These are phyloP conservation scores for Yamadazyma atlantica DNA, from an alignment of 1,139 yeast genomes.

Conservation along the genomic window DNA sequence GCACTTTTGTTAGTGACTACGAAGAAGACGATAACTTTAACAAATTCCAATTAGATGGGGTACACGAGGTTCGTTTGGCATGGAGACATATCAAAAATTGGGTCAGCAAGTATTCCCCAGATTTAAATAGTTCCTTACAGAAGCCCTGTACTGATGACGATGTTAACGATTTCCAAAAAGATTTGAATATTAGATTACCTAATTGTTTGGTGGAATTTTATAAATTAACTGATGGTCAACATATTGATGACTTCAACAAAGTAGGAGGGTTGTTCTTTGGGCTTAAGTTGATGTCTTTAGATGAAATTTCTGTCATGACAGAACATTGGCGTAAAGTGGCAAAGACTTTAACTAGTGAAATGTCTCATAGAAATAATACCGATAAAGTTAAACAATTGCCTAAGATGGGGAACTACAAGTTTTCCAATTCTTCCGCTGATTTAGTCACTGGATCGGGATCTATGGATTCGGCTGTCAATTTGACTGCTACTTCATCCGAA, in stretches of 20 bases:
- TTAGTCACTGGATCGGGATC: constrained; percentile 6
- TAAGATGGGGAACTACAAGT: constrained; percentile 21
- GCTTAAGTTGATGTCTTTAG: constrained; percentile 61
- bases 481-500: neutral
- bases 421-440: constrained; percentile 14
- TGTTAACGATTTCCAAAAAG: constrained; percentile 62
- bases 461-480: constrained; percentile 5
- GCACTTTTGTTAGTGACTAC: constrained; percentile 14
- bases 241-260: constrained; percentile 44
- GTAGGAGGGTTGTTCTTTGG: constrained; percentile 66
- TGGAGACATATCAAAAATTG: constrained; percentile 72
- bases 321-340: constrained; percentile 70
- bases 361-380: constrained; percentile 22
- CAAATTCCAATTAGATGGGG: constrained; percentile 41
- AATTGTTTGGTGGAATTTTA: constrained; percentile 59
- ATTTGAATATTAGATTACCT: constrained; percentile 57
- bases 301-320: constrained; percentile 62
- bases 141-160: constrained; percentile 66
- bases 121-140: constrained; percentile 55
- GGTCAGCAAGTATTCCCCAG: constrained; percentile 55
- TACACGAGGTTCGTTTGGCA: constrained; percentile 61
- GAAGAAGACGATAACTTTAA: constrained; percentile 12
- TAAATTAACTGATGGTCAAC: constrained; percentile 69
- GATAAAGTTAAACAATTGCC: constrained; percentile 23
- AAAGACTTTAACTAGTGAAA: constrained; percentile 37